Evolutionary conservation across 345 rosid species (phyloP).

Genomic region (Citropsis articulata): DNA sequence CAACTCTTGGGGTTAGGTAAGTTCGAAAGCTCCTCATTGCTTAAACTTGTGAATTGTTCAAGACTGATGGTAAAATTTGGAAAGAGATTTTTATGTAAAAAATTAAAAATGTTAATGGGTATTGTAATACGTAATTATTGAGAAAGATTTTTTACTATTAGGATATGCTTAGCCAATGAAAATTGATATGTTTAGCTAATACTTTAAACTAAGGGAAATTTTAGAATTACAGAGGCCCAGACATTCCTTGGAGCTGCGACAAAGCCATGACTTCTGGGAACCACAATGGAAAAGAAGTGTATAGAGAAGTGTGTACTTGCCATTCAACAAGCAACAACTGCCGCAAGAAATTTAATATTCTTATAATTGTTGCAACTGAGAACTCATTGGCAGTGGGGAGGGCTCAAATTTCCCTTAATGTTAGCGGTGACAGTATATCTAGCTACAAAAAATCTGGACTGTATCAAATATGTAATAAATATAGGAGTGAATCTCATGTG

Average conservation of each 20-base stretch:
- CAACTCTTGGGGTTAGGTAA: background rate
- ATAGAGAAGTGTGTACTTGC: background rate
- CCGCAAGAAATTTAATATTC: background rate
- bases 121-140: background rate
- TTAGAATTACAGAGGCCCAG: too few species aligned
- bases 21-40: background rate
- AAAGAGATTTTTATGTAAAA: slow-evolving; percentile 17
- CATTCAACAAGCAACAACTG: background rate
- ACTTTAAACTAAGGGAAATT: background rate
- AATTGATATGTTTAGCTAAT: background rate
- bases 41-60: background rate
- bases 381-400: too few species aligned
- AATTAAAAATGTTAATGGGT: background rate
- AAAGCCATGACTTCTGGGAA: background rate
- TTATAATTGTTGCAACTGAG: too few species aligned
- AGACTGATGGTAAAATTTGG: slow-evolving; percentile 10
- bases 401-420: too few species aligned
- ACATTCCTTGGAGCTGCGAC: background rate
- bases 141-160: background rate
- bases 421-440: too few species aligned
- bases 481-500: too few species aligned
- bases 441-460: too few species aligned
- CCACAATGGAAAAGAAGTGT: background rate
- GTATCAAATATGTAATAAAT: too few species aligned
- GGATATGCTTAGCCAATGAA: background rate